Percentiles rank a stretch among this genome's conserved stretches.
Conservation (phyloP, 2,329 filamentous ascomycete species). For the Xylariales sp. region DNA sequence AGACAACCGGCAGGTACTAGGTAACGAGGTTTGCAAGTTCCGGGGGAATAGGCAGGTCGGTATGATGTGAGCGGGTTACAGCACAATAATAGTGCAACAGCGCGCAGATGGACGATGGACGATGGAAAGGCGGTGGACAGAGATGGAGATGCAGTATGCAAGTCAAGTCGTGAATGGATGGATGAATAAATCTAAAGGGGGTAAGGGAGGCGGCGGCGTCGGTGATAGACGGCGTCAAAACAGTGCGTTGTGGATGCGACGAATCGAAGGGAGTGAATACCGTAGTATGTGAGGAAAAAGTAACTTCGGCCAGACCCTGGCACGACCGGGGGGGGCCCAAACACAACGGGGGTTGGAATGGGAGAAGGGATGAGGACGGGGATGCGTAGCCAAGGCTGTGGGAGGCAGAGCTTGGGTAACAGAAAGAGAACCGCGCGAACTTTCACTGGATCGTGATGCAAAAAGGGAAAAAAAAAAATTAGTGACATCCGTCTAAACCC, state of each 20-base stretch:
- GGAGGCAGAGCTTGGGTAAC: not conserved
- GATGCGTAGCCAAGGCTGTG: slow-evolving; percentile 6
- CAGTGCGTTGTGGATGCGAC: slow-evolving; percentile 8
- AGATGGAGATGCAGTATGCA: slow-evolving; percentile 2
- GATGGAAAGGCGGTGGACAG: slow-evolving; percentile 9
- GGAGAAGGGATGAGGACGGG: not conserved
- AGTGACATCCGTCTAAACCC: slow-evolving; percentile 6
- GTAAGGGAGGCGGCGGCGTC: not conserved
- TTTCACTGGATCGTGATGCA: not conserved
- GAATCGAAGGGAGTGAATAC: slow-evolving; percentile 7
- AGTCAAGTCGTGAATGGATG: too few relatives aligned
- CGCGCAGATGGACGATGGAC: not conserved
- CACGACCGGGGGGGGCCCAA: not conserved
- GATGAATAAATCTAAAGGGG: not conserved
- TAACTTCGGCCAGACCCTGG: slow-evolving; percentile 1
- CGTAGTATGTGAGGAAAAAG: slow-evolving; percentile 8
- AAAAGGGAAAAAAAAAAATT: slow-evolving; percentile 6
- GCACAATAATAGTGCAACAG: slow-evolving; percentile 2
- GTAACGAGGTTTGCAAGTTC: slow-evolving; percentile 1
- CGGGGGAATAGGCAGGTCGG: not conserved
- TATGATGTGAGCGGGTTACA: slow-evolving; percentile 4
- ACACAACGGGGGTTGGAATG: not conserved
- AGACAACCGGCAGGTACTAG: slow-evolving; percentile 3
- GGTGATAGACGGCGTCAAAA: slow-evolving; percentile 2
- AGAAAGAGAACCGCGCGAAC: not conserved